A percentile compares a stretch with the other conserved stretches of the same genome.
Conservation (phyloP, 495 filamentous ascomycete genomes). For the Aspergillus leporis region DNA sequence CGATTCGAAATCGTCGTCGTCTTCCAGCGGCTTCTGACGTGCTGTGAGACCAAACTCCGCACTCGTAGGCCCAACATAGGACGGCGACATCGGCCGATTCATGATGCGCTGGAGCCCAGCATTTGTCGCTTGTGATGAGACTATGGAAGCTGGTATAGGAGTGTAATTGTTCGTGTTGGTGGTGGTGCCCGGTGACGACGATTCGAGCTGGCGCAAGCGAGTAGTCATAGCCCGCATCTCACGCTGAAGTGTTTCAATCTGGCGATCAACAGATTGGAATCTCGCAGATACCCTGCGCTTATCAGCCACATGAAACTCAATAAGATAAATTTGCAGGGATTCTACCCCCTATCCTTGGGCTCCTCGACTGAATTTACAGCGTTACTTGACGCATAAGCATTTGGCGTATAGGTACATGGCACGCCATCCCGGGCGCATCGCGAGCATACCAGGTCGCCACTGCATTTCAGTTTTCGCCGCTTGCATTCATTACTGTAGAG, state of each 20-base stretch:
- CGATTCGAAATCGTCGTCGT: conserved; percentile 26
- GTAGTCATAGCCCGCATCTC: conserved; percentile 36
- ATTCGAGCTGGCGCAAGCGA: conserved; percentile 36
- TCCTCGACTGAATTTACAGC: conserved; percentile 10
- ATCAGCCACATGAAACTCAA: background rate
- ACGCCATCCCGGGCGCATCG: conserved; percentile 69
- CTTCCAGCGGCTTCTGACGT: conserved; percentile 13
- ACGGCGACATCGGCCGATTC: conserved; percentile 37
- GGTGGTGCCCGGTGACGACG: conserved; percentile 3
- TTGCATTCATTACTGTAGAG: conserved; percentile 75
- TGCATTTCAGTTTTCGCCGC: conserved; percentile 88
- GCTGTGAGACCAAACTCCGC: conserved; percentile 41
- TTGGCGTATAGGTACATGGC: conserved; percentile 61
- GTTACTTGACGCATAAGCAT: conserved; percentile 10
- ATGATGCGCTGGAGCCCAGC: conserved; percentile 34
- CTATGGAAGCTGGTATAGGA: conserved; percentile 7
- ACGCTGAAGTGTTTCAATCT: conserved; percentile 31
- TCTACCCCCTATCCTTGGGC: conserved; percentile 27
- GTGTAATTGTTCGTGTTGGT: conserved; percentile 10
- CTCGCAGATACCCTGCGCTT: conserved; percentile 20
- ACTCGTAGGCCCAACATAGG: conserved; percentile 44
- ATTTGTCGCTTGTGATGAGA: conserved; percentile 13
- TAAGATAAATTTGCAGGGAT: background rate
- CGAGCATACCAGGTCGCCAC: conserved; percentile 74
- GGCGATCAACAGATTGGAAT: conserved; percentile 31